Base-by-base conservation (phyloP, 805 yeast species). In the Ogataea zsoltii region DNA sequence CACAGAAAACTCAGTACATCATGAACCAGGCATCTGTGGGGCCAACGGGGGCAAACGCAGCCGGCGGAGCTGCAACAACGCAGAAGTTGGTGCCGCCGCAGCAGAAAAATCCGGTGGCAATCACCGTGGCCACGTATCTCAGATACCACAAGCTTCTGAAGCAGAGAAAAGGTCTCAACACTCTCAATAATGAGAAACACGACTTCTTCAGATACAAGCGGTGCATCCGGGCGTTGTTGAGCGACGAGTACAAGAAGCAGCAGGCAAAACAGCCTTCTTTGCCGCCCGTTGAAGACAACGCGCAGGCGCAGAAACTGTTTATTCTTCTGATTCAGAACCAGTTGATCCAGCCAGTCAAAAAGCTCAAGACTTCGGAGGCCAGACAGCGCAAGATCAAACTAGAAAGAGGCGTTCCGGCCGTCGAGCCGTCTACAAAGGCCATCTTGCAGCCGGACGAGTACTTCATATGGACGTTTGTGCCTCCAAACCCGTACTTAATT, bases 181-280 rank as follows among this genome's bases (percentile, higher is more conserved):
- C 83, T n/a, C 70, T 83, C 43, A 83, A 84, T 56, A 82, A 85
- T 44, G 78, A 78, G 51, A 82, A 81, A 38, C 76, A 80, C 29
- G 96, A 88, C 48, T 90, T 94, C 65, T 94, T 92, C 76, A 76
- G 96, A 54, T 85, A 75, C 65, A 92, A 92, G 66, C 79, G 99
- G 58, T 85, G 88, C 34, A 69, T 80, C 12, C 74, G 98, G 54
- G 96, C 95, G 1, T 73, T 92, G 46, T 68, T 80, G 29, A 80
- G 89, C 44, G 84, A 79, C 1, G 91, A 84, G 36, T 94, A 89
- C 66, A 74, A 75, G 26, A 59, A 58, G 36, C 51, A 55, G 38
- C 57, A 54, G 38, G 46, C 49, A 0, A 63, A 61, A 33, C 55
- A 63, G 58, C 51, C 77, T 71, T 51, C 78, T 76, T 40, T 63